Percentiles rank a stretch among this genome's conserved stretches.
Conservation (phyloP, 345 rosid genomes). For the Gynandropsis gynandra region DNA sequence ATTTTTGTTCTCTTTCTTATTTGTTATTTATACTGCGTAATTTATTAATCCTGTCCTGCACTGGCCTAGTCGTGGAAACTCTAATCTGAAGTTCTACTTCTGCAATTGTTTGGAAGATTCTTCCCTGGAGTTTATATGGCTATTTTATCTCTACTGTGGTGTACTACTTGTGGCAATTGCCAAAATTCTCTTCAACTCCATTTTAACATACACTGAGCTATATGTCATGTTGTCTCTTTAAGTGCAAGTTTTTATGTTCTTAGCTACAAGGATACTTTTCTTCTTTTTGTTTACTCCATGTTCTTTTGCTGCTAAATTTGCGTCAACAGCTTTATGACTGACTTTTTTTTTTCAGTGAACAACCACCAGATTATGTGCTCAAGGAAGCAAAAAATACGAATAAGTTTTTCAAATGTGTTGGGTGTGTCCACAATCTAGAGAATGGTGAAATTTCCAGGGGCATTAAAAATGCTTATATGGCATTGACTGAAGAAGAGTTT, state of each 20-base stretch:
- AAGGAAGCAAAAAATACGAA: slow-evolving; percentile 85
- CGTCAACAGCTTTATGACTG: slow-evolving; percentile 25
- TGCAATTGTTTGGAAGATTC: background rate
- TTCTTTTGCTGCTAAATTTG: slow-evolving; percentile 2
- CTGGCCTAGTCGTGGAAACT: too few species aligned
- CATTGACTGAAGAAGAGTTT: slow-evolving; percentile 77
- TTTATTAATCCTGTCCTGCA: background rate
- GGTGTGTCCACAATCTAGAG: slow-evolving; percentile 65
- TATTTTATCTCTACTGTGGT: slow-evolving; percentile 4
- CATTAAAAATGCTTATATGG: slow-evolving; percentile 62
- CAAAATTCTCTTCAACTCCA: slow-evolving; percentile 6
- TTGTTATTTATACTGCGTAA: slow-evolving; percentile 11
- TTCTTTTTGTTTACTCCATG: background rate
- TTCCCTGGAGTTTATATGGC: slow-evolving; percentile 2
- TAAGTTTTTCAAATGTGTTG: slow-evolving; percentile 91
- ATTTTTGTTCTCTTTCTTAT: slow-evolving; percentile 7
- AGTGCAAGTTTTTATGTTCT: slow-evolving; percentile 1
- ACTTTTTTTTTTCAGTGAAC: slow-evolving; percentile 53
- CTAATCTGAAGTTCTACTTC: too few species aligned
- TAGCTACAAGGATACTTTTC: slow-evolving; percentile 12
- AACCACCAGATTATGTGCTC: slow-evolving; percentile 93
- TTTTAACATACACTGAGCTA: slow-evolving; percentile 12
- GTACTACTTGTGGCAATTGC: too few species aligned
- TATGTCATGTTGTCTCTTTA: slow-evolving; percentile 10
- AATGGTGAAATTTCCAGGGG: slow-evolving; percentile 46